phyloP scores from a whole-genome alignment of 371 early-diverging fungal genomes.

The Chytridium lagenaria region DNA sequence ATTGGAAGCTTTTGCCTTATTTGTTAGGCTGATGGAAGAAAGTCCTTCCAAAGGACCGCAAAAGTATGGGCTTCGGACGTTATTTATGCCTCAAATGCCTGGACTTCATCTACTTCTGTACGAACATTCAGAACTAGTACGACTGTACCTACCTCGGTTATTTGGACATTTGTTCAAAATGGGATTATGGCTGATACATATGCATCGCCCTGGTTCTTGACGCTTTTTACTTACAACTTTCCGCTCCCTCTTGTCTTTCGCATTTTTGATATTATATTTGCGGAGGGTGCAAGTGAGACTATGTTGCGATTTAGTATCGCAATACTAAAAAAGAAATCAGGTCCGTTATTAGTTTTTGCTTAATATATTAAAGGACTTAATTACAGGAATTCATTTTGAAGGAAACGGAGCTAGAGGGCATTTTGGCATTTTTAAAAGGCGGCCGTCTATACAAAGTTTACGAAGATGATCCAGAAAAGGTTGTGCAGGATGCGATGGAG shows the following conservation, averaged over 20 bases:
- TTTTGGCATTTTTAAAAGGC: constrained; percentile 78
- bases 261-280: constrained; percentile 87
- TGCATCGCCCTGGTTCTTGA: constrained; percentile 75
- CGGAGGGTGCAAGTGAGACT: constrained; percentile 77
- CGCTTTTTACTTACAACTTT: constrained; percentile 89
- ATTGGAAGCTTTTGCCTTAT: constrained; percentile 88
- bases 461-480: constrained; percentile 58
- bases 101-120: constrained; percentile 80
- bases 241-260: constrained; percentile 84
- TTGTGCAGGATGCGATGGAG: constrained; percentile 78
- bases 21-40: constrained; percentile 83
- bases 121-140: constrained; percentile 81
- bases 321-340: constrained; percentile 76
- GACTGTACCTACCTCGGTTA: constrained; percentile 73
- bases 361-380: background rate
- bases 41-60: constrained; percentile 37
- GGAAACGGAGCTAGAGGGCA: constrained; percentile 75
- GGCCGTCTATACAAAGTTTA: constrained; percentile 66
- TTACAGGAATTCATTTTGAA: constrained; percentile 56
- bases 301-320: constrained; percentile 81
- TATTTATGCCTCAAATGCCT: constrained; percentile 82
- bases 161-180: constrained; percentile 70
- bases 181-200: constrained; percentile 84
- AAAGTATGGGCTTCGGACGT: constrained; percentile 62
- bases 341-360: background rate